Base-by-base conservation (phyloP, 768 basidiomycete species). In the Amanita thiersii region DNA sequence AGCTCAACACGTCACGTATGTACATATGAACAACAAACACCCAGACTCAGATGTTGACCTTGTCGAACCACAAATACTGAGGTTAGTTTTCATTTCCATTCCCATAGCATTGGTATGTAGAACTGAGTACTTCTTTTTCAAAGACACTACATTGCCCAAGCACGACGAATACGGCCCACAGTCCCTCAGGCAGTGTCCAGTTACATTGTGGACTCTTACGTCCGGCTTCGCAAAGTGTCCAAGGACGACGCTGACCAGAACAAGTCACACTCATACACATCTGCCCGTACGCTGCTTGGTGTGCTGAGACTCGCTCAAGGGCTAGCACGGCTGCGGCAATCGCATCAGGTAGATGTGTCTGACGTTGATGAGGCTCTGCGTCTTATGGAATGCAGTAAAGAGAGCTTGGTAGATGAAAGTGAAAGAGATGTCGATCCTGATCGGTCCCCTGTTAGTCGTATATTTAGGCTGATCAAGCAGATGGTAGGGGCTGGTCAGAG, bases 311-410 rank as follows among this genome's bases (percentile, higher is more conserved):
- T 99, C 24, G 77, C 94, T 0, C 96, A 99, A 59, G 92, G 93
- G 0, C 81, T 94, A 31, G 93, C 96, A 1, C 84, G 96, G 12
- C 70, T 99, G 19, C 82, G 94, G 26, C 89, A 83, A 64, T 76
- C 86, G 38, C 77, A 84, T 52, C 65, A 65, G 2, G 96, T 98
- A 29, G 80, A 80, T 37, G 78, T 81, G 43, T 72, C 75, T 28
- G 96, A 99, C 56, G 92, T 99, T 9, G 92, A 98, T 55, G 96
- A 98, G 62, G 96, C 96, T 2, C 68, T 99, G 47, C 81, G 96
- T 28, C 67, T 99, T 47, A 98, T 99, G 93, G 90, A 92, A 45
- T 90, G 87, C 51, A 90, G 86, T 64, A 99, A 98, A 61, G 86
- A 88, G 55, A 89, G 83, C 54, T 65, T 99, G 51, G 70, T 79